Evolutionary conservation across 768 basidiomycete genomes (phyloP).

Genomic region (Boletus patriciae): DNA sequence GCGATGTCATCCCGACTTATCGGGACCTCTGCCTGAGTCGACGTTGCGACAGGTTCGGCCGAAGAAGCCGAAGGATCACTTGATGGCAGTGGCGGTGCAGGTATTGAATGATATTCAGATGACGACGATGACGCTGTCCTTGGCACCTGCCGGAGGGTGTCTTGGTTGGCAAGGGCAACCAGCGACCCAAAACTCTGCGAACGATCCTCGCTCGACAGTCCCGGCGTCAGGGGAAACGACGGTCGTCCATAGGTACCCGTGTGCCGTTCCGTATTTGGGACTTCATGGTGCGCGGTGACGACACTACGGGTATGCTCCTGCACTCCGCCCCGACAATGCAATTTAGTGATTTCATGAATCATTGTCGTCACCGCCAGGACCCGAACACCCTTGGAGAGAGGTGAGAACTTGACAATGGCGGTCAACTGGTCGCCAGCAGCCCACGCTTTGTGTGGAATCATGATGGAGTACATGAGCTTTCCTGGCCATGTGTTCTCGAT

Average conservation of each 20-base stretch:
- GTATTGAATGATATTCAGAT: conserved; percentile 2
- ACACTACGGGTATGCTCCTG: conserved; percentile 66
- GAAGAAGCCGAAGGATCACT: background rate
- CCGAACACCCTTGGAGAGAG: conserved; percentile 79
- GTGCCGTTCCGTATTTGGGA: conserved; percentile 46
- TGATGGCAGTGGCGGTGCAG: background rate
- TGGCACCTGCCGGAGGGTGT: conserved; percentile 13
- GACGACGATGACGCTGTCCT: conserved; percentile 18
- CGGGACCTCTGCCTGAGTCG: conserved; percentile 19
- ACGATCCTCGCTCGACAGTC: conserved; percentile 17
- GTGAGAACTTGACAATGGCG: conserved; percentile 82
- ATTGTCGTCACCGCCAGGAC: conserved; percentile 66
- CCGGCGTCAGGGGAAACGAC: conserved; percentile 10
- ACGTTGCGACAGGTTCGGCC: conserved; percentile 8
- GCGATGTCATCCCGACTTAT: conserved; percentile 49
- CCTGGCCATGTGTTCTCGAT: conserved; percentile 97
- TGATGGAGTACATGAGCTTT: conserved; percentile 93
- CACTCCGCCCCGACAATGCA: conserved; percentile 50
- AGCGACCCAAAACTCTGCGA: conserved; percentile 18
- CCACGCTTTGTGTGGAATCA: conserved; percentile 95
- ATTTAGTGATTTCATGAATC: conserved; percentile 72
- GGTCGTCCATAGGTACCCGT: background rate
- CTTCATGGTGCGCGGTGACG: conserved; percentile 64
- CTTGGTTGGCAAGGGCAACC: conserved; percentile 3
- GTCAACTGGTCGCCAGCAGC: conserved; percentile 85